These are phyloP conservation scores for Craspedostauros australis DNA, from an alignment of 108 stramenopile species.

Conservation along the genomic window DNA sequence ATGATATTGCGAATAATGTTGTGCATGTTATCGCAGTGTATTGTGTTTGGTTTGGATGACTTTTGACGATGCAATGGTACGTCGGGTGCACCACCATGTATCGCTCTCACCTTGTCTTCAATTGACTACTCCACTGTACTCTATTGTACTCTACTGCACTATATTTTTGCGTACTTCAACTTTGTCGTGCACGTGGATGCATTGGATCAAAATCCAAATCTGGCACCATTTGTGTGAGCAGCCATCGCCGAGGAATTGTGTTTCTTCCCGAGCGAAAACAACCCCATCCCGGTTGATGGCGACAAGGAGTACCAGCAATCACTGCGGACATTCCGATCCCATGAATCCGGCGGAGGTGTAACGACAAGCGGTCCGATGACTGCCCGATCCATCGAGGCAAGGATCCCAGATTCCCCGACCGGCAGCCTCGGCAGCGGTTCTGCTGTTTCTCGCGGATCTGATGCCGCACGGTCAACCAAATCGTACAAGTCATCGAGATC, in stretches of 20 bases:
- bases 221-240: too few relatives aligned
- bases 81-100: neutral
- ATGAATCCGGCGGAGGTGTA: constrained; percentile 2
- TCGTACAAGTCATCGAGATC: too few relatives aligned
- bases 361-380: neutral
- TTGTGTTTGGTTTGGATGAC: too few relatives aligned
- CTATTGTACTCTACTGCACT: too few relatives aligned
- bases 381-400: neutral
- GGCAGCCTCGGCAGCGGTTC: constrained; percentile 24
- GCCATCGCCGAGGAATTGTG: constrained; percentile 25
- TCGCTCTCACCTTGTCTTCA: neutral
- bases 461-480: constrained; percentile 14
- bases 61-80: too few relatives aligned
- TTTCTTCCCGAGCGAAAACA: constrained; percentile 26
- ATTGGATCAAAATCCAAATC: too few relatives aligned
- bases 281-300: neutral
- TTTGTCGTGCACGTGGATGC: too few relatives aligned
- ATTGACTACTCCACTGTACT: neutral
- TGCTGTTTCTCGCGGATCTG: constrained; percentile 15
- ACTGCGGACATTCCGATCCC: neutral
- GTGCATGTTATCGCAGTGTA: too few relatives aligned
- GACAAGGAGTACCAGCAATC: neutral
- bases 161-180: too few relatives aligned
- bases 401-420: constrained; percentile 15
- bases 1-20: too few relatives aligned